Evolutionary conservation across 106 monocot genomes (phyloP).

Genomic region (Hemerocallis citrina): DNA sequence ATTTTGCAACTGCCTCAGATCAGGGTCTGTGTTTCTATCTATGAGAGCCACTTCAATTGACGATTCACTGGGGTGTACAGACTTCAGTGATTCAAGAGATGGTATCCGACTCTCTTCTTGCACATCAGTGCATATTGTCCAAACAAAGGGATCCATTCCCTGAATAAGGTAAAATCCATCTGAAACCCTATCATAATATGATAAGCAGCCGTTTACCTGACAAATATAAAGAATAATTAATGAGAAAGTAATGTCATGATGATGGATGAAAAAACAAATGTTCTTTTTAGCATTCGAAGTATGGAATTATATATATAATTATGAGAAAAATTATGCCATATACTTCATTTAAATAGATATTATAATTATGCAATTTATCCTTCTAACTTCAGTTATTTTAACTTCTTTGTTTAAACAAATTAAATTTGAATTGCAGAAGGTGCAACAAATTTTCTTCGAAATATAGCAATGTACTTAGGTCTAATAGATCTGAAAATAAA

Average conservation of each 20-base stretch:
- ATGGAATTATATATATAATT: too few relatives aligned
- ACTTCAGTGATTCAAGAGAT: conserved; percentile 56
- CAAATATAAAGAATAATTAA: conserved; percentile 4
- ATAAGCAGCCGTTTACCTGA: conserved; percentile 80
- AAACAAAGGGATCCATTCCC: conserved; percentile 93
- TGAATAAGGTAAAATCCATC: conserved; percentile 97
- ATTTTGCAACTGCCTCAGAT: conserved; percentile 54
- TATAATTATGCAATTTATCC: too few relatives aligned
- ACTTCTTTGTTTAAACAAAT: not conserved
- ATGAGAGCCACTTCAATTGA: conserved; percentile 67
- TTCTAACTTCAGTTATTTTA: not conserved
- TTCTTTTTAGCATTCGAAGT: not conserved
- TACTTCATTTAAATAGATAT: too few relatives aligned
- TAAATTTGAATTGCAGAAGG: not conserved
- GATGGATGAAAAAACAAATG: not conserved
- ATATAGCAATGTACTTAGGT: too few relatives aligned
- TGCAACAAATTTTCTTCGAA: too few relatives aligned
- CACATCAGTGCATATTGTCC: conserved; percentile 79
- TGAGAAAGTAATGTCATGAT: not conserved
- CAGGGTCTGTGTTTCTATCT: conserved; percentile 54
- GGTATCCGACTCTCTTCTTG: conserved; percentile 80
- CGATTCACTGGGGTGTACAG: conserved; percentile 49
- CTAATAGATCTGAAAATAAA: too few relatives aligned
- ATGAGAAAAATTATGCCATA: too few relatives aligned
- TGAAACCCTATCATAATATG: conserved; percentile 75